Evolutionary conservation across 1,284 basidiomycete species (phyloP).

Genomic region (Lignosus rhinocerotis): DNA sequence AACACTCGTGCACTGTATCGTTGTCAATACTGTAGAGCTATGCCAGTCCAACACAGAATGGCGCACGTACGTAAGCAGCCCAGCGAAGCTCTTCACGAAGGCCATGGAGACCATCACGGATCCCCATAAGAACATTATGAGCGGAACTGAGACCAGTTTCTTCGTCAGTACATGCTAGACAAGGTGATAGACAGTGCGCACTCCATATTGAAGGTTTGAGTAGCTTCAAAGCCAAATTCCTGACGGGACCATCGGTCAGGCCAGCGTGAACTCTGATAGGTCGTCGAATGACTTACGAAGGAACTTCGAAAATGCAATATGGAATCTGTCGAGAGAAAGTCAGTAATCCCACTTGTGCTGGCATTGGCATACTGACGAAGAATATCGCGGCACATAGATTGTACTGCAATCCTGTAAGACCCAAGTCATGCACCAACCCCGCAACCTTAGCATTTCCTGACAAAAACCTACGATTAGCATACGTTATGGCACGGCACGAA

Average conservation of each 20-base stretch:
- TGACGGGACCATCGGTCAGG: background rate
- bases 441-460: constrained; percentile 25
- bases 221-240: constrained; percentile 18
- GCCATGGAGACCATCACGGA: constrained; percentile 15
- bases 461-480: background rate
- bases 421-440: constrained; percentile 13
- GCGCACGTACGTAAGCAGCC: constrained; percentile 11
- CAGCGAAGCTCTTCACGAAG: constrained; percentile 19
- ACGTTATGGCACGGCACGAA: constrained; percentile 31
- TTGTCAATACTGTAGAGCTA: background rate
- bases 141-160: constrained; percentile 8
- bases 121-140: constrained; percentile 20
- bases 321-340: constrained; percentile 6
- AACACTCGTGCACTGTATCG: constrained; percentile 2
- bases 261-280: too few relatives aligned
- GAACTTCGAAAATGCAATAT: constrained; percentile 18
- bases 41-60: background rate
- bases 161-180: background rate
- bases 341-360: background rate
- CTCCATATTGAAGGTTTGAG: constrained; percentile 18
- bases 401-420: constrained; percentile 20
- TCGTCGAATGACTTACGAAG: constrained; percentile 10
- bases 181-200: background rate
- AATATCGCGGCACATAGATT: constrained; percentile 20
- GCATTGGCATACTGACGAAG: constrained; percentile 7